Base-by-base conservation (phyloP, 495 filamentous ascomycete species). In the Amphirosellinia nigrospora region DNA sequence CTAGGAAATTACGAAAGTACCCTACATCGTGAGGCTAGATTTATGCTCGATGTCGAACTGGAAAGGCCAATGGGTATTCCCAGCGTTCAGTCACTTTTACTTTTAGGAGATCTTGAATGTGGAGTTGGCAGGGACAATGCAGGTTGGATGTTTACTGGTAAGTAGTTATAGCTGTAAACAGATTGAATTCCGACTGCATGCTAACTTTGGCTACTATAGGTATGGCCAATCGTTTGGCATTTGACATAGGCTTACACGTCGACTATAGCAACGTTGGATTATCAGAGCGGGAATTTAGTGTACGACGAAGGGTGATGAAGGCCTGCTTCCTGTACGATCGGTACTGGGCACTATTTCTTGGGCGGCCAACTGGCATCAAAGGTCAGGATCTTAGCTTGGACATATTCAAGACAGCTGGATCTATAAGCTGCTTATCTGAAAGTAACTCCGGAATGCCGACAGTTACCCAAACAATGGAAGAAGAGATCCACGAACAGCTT, bases 61-160 rank as follows among this genome's bases (percentile, higher is more conserved):
- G 86, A 88, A 68, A 72, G 79, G 45, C 82, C 83, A 1, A 83
- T 83, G 9, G 84, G 85, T 0, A 78, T 87, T 30, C 81, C 86
- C 3, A 83, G 81, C 15, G 82, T 87, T 19, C 84, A 85, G 55
- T 83, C 82, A 0, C 78, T 88, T 19, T 74, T 88, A 32, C 68
- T 88, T 23, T 70, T 88, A 1, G 84, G 83, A 13, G 85, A 88
- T 66, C 72, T 86, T n/a, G 86, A 88, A 71, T 84, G 80, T 43
- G 82, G 81, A 32, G 82, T 83, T 34, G 85, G 85, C 8, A 71
- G 85, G 64, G 86, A 88, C 56, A 82, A 81, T 60, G 71, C 81
- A 3, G 86, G 86, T 11, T 86, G 86, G 85, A 82, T 87, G 74
- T 86, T 86, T 72, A 78, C 80, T 41, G 81, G 82, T 82, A 71